Conservation (phyloP, 2,329 filamentous ascomycete species). For the Parasarocladium wereldwijsianum region DNA sequence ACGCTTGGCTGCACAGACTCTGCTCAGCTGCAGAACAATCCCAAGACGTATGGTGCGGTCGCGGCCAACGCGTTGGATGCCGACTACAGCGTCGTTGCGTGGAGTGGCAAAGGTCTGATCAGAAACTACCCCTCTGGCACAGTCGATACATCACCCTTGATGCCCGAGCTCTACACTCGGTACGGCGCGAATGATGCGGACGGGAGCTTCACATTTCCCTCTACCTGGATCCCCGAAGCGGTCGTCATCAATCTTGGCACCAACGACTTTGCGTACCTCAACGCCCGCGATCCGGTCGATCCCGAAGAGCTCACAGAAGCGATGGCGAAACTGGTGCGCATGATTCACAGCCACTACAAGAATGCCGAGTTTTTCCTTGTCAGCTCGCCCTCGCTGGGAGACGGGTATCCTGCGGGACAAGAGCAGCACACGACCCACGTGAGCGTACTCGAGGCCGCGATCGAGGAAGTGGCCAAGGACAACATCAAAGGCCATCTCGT, state of each 20-base stretch:
- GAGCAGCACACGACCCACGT: slow-evolving; percentile 22
- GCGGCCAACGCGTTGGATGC: slow-evolving; percentile 23
- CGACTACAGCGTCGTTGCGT: slow-evolving; percentile 27
- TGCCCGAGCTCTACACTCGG: slow-evolving; percentile 25
- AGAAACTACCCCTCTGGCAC: slow-evolving; percentile 20
- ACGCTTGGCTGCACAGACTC: slow-evolving; percentile 22
- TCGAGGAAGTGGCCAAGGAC: slow-evolving; percentile 14
- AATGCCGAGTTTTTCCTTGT: slow-evolving; percentile 23
- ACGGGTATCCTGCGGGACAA: slow-evolving; percentile 21
- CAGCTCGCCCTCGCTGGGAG: slow-evolving; percentile 22
- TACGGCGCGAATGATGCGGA: slow-evolving; percentile 24
- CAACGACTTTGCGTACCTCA: slow-evolving; percentile 25
- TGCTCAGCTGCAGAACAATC: slow-evolving; percentile 22
- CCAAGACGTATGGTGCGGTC: slow-evolving; percentile 26
- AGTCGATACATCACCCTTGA: slow-evolving; percentile 17
- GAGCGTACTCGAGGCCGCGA: slow-evolving; percentile 18
- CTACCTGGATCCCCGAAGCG: slow-evolving; percentile 13
- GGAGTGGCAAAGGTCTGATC: slow-evolving; percentile 26
- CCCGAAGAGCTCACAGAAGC: slow-evolving; percentile 13
- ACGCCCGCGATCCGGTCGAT: slow-evolving; percentile 14
- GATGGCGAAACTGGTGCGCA: slow-evolving; percentile 16
- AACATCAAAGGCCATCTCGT: slow-evolving; percentile 20
- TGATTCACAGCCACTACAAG: slow-evolving; percentile 19
- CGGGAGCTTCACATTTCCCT: slow-evolving; percentile 21
- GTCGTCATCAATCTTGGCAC: slow-evolving; percentile 29